Evolutionary conservation across 2,329 filamentous ascomycete species (phyloP), one percentile per base, ranked within the genome.

Genomic region (Botryotinia convoluta): DNA sequence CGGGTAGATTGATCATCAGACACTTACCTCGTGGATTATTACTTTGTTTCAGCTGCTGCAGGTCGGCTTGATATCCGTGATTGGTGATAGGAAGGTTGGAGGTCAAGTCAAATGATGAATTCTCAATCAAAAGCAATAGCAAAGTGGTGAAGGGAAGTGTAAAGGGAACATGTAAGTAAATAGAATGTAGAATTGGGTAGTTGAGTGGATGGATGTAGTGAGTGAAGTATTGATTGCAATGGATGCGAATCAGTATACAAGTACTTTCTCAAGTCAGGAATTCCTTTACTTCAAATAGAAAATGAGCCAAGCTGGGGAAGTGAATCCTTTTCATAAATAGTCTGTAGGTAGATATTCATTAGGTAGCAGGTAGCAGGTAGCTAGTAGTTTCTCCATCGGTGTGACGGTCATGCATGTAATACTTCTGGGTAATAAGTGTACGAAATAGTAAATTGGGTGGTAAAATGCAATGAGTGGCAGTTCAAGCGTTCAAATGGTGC

Each of bases 1-100:
- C 48, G 62, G 70, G 16, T 60, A 57, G 70, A 72, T 60, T 69
- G 71, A 72, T 72, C 71, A 72, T 60, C 71, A 72, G 71, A 72
- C 71, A 48, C 71, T 68, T 32, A 72, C 71, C 71, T 69, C 70
- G 70, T 72, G 70, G 20, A 68, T 35, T 18, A 37, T 51, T 42
- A 29, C 59, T 32, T 63, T 4, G 44, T 63, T 71, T 63, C 69
- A 54, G 69, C 54, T 71, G 69, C 42, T 71, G 69, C 59, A 64
- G 69, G 59, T 51, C n/a, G 39, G 59, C 69, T 71, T 42, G 51
- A n/a, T 59, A 61, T 48, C 68, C 68, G 68, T 62, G 45, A 29
- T 54, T 67, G 45, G 45, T 67, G 45, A 39, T 22, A 16, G 26
- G 29, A 26, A 59, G 51, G 37, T 42, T 14, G 26, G 42, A 44